Evolutionary conservation across 257 asterid genomes (phyloP).

Genomic region (Nicotiana obtusifolia): DNA sequence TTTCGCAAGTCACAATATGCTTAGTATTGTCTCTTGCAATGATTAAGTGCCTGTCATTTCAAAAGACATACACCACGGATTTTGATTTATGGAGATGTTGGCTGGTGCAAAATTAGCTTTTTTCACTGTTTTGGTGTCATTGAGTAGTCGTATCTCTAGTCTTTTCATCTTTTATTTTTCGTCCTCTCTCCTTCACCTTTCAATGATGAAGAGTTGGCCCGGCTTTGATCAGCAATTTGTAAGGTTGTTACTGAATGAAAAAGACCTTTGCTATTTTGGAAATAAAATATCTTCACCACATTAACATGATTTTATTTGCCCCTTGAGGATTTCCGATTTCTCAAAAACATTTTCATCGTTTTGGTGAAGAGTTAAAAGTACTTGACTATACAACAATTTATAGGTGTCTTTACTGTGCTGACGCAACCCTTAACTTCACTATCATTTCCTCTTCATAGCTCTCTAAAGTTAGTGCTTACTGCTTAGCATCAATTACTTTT

Average conservation of each 20-base stretch:
- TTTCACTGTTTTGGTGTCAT: not conserved
- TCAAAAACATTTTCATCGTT: not conserved
- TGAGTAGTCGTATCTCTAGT: not conserved
- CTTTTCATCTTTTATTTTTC: not conserved
- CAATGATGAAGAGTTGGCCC: not conserved
- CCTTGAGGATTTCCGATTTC: not conserved
- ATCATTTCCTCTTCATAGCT: not conserved
- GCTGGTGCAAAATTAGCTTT: not conserved
- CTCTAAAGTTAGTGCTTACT: not conserved
- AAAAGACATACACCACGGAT: not conserved
- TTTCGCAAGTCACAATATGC: not conserved
- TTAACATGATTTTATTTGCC: not conserved
- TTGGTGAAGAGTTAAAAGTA: not conserved
- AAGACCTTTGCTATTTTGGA: not conserved
- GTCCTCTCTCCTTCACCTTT: too few relatives aligned
- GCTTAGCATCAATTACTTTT: not conserved
- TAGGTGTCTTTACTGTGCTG: not conserved
- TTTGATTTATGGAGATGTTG: not conserved
- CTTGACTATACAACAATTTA: not conserved
- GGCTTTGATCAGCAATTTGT: not conserved
- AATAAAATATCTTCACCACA: conserved; percentile 2
- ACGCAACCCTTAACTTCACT: not conserved
- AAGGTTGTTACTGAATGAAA: not conserved
- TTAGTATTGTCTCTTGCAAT: too few relatives aligned
- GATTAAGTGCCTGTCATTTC: too few relatives aligned